Conservation (phyloP, 2,329 filamentous ascomycete genomes). For the Zymoseptoria ardabiliae region DNA sequence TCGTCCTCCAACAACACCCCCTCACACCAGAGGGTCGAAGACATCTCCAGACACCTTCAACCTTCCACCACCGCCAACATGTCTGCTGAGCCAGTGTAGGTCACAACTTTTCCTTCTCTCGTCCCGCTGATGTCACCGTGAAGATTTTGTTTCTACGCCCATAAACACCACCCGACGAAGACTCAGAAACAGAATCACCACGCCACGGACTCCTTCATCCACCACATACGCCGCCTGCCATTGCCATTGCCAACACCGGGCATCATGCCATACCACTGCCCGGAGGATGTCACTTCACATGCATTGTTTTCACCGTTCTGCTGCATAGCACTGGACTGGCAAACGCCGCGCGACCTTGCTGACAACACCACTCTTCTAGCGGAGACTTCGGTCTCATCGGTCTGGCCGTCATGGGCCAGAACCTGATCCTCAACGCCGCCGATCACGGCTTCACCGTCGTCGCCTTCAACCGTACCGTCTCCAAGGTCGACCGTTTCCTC, state of each 20-base stretch:
- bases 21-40: not conserved
- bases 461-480: constrained; percentile 96
- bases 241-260: not conserved
- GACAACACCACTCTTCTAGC: constrained; percentile 26
- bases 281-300: not conserved
- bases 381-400: constrained; percentile 50
- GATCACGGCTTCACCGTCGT: constrained; percentile 80
- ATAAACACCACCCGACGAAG: not conserved
- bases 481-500: constrained; percentile 77
- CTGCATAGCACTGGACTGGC: too few relatives aligned
- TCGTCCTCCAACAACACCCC: too few relatives aligned
- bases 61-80: constrained; percentile 7
- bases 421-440: constrained; percentile 49
- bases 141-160: not conserved
- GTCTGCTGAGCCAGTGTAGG: constrained; percentile 19
- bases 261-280: not conserved
- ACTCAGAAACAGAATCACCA: not conserved
- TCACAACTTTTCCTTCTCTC: constrained; percentile 1
- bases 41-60: not conserved
- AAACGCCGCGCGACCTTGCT: constrained; percentile 12
- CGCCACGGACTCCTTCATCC: not conserved
- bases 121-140: not conserved
- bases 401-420: constrained; percentile 47
- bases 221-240: not conserved
- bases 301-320: not conserved